phyloP scores from a whole-genome alignment of 345 rosid species.

The Rhodomyrtus tomentosa region DNA sequence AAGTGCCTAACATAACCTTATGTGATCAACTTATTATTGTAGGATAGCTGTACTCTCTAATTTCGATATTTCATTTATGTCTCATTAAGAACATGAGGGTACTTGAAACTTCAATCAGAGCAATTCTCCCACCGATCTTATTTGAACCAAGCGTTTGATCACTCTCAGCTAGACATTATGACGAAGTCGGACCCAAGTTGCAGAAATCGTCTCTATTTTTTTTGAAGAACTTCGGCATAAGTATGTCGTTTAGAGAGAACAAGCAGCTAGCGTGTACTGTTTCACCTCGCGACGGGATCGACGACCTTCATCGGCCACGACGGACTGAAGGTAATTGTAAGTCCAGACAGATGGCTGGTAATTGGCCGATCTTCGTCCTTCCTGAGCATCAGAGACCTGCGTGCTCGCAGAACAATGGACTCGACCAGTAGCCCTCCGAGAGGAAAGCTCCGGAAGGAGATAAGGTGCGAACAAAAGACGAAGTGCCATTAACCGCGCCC shows the following conservation, averaged over 20 bases:
- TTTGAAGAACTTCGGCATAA: not conserved
- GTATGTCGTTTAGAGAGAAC: not conserved
- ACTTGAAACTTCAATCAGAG: not conserved
- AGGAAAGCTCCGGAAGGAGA: not conserved
- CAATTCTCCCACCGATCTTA: not conserved
- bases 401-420: not conserved
- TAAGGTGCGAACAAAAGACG: not conserved
- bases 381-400: not conserved
- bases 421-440: not conserved
- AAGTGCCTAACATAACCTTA: not conserved
- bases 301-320: not conserved
- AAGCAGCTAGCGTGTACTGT: not conserved
- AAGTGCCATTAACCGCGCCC: not conserved
- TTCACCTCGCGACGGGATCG: not conserved
- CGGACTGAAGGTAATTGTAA: constrained; percentile 4
- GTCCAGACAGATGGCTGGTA: constrained; percentile 2
- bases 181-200: not conserved
- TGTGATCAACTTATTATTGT: not conserved
- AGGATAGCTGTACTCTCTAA: not conserved
- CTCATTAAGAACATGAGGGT: not conserved
- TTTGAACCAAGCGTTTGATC: not conserved
- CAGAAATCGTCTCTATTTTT: not conserved
- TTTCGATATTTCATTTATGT: not conserved
- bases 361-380: constrained; percentile 1
- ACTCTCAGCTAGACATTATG: not conserved